Evolutionary conservation across 2,329 filamentous ascomycete species (phyloP).

Genomic region (Colletotrichum abscissum): DNA sequence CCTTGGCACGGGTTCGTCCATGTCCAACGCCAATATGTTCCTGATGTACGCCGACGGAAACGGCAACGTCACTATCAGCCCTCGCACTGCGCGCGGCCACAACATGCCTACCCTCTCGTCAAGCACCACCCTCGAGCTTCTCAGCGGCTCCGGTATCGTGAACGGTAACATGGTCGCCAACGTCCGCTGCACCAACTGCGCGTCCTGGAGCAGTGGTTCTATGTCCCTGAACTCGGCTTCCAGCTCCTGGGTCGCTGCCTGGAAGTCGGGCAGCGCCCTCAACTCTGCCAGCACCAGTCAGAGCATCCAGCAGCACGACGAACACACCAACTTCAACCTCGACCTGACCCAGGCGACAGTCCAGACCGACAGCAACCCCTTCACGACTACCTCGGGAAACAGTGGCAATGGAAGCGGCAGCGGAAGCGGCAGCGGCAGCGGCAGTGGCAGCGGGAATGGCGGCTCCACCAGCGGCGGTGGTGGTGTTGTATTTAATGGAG

Average conservation of each 20-base stretch:
- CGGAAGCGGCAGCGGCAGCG: constrained; percentile 31
- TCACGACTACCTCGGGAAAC: constrained; percentile 41
- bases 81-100: constrained; percentile 61
- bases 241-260: constrained; percentile 65
- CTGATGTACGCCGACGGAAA: constrained; percentile 69
- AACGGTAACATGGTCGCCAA: constrained; percentile 69
- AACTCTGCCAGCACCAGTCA: constrained; percentile 53
- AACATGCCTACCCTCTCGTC: constrained; percentile 58
- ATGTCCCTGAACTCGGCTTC: constrained; percentile 54
- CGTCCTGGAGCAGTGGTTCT: constrained; percentile 55
- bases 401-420: constrained; percentile 34
- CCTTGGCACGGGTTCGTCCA: constrained; percentile 65
- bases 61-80: constrained; percentile 71
- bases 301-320: constrained; percentile 59
- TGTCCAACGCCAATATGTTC: constrained; percentile 71
- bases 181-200: constrained; percentile 65
- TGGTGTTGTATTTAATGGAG: constrained; percentile 35
- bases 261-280: constrained; percentile 59
- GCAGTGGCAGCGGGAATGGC: constrained; percentile 34
- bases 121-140: constrained; percentile 59
- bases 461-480: constrained; percentile 35
- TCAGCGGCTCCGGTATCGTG: constrained; percentile 68
- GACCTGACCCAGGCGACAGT: constrained; percentile 61
- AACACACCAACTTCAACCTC: constrained; percentile 54
- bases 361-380: constrained; percentile 63